These are phyloP conservation scores for Yarrowia hollandica DNA, from an alignment of 805 yeast species.

Conservation along the genomic window DNA sequence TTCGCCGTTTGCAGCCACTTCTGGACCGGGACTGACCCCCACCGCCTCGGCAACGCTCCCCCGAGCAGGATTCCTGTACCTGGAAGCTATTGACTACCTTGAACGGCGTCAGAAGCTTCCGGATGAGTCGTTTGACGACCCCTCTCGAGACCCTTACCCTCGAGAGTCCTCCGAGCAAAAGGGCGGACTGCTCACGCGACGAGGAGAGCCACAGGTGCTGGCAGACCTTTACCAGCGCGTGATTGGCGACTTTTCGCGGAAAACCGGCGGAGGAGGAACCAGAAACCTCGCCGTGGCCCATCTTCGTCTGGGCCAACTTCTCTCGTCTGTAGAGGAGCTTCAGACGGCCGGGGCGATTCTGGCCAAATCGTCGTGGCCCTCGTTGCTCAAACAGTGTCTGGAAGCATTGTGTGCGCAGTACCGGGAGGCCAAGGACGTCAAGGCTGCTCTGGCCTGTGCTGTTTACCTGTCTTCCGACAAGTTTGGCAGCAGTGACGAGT, in stretches of 20 bases:
- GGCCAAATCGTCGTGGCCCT: conserved; percentile 7
- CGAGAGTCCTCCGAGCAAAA: not conserved
- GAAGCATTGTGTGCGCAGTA: not conserved
- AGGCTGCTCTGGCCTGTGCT: conserved; percentile 19
- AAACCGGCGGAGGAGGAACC: not conserved
- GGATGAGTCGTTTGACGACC: not conserved
- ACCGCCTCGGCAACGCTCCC: conserved; percentile 12
- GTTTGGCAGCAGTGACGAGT: conserved; percentile 1
- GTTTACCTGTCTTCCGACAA: conserved; percentile 6
- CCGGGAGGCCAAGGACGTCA: conserved; percentile 3
- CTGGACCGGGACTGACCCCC: conserved; percentile 14
- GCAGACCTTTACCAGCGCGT: conserved; percentile 13
- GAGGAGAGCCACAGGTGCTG: not conserved
- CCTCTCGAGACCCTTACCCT: conserved; percentile 16
- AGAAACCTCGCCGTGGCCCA: conserved; percentile 20
- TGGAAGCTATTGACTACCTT: conserved; percentile 6
- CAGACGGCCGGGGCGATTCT: conserved; percentile 20
- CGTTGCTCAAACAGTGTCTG: conserved; percentile 16
- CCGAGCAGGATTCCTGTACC: conserved; percentile 6
- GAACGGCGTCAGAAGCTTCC: not conserved
- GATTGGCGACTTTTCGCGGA: conserved; percentile 9
- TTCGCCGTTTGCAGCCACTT: conserved; percentile 5
- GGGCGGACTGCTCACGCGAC: not conserved
- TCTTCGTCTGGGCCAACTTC: conserved; percentile 6
- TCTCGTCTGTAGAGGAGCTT: conserved; percentile 8